These are phyloP conservation scores for Globisporangium takayamanum DNA, from an alignment of 352 stramenopile genomes.

Conservation along the genomic window DNA sequence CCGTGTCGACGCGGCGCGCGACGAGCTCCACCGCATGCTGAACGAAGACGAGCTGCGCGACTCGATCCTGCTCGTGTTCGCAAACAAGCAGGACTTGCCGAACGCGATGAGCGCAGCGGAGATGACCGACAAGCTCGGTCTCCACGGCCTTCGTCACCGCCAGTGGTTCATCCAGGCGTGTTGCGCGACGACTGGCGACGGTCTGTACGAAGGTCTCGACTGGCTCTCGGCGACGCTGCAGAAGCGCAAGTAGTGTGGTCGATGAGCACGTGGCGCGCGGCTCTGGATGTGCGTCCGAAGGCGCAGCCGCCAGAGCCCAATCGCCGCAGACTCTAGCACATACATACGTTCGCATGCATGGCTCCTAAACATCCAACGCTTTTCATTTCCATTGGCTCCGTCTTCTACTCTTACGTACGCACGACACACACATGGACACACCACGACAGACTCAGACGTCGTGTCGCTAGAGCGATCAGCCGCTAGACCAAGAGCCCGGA, in stretches of 20 bases:
- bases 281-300: no score
- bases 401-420: not conserved
- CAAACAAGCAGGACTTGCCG: conserved; percentile 99
- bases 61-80: conserved; percentile 96
- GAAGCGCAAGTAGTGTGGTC: conserved; percentile 84
- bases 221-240: conserved; percentile 92
- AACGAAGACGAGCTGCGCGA: conserved; percentile 98
- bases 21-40: conserved; percentile 98
- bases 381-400: not conserved
- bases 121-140: conserved; percentile 98
- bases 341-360: no score
- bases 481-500: not conserved
- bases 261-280: no score
- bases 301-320: no score
- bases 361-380: no score
- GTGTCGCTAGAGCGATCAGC: not conserved
- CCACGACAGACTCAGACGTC: no score
- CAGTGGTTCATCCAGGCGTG: conserved; percentile 99
- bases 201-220: conserved; percentile 98
- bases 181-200: conserved; percentile 98
- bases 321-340: no score
- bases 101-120: conserved; percentile 97
- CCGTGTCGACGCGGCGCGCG: conserved; percentile 94
- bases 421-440: no score
- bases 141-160: conserved; percentile 94